These are phyloP conservation scores for Cryoendolithus antarcticus DNA, from an alignment of 2,329 filamentous ascomycete genomes.

Conservation along the genomic window DNA sequence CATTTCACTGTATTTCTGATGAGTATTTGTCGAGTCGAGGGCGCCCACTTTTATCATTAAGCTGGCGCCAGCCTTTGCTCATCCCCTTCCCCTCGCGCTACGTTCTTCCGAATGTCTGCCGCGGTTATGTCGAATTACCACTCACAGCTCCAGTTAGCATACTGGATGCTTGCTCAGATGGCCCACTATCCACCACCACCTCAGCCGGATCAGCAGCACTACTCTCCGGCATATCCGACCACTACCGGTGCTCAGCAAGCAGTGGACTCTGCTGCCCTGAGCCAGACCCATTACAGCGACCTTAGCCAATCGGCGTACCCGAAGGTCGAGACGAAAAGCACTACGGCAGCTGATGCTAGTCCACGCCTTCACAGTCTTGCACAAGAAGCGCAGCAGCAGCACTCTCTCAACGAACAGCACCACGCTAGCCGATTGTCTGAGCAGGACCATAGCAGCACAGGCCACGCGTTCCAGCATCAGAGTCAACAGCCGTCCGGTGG, in stretches of 20 bases:
- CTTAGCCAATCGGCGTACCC: constrained; percentile 23
- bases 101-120: constrained; percentile 16
- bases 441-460: constrained; percentile 7
- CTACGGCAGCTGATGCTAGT: constrained; percentile 9
- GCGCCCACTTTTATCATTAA: too few species aligned
- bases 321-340: constrained; percentile 19
- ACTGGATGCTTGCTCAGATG: constrained; percentile 25
- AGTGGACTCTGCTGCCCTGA: constrained; percentile 21
- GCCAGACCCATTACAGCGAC: constrained; percentile 22
- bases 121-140: constrained; percentile 21
- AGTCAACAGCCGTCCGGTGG: constrained; percentile 10
- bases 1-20: too few species aligned
- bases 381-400: constrained; percentile 19
- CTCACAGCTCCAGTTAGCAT: constrained; percentile 22
- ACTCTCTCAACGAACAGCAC: constrained; percentile 18
- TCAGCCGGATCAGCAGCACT: constrained; percentile 23
- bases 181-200: constrained; percentile 25
- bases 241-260: constrained; percentile 19
- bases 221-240: constrained; percentile 21
- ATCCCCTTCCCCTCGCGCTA: not conserved
- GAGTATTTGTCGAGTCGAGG: too few species aligned
- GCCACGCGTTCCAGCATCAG: constrained; percentile 15
- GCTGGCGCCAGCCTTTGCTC: constrained; percentile 1
- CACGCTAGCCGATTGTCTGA: constrained; percentile 16
- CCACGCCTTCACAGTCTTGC: constrained; percentile 21